A percentile compares a stretch with the other conserved stretches of the same genome.
Evolutionary conservation across 805 yeast species (phyloP).

Genomic region (Teunomyces pallodes): DNA sequence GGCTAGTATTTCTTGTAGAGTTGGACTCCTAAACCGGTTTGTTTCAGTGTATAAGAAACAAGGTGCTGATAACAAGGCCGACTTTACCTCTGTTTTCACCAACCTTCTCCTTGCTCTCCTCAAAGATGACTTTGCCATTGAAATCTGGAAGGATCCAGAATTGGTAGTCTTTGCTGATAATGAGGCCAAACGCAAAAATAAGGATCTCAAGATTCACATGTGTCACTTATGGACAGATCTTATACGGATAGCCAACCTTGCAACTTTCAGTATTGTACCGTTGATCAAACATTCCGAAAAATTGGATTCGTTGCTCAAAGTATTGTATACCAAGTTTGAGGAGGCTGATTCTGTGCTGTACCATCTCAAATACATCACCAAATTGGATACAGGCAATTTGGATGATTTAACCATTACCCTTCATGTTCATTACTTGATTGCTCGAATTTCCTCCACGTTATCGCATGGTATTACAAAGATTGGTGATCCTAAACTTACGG

Average conservation of each 20-base stretch:
- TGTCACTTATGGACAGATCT: conserved; percentile 35
- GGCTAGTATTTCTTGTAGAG: conserved; percentile 15
- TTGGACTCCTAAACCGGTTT: conserved; percentile 23
- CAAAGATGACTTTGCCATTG: conserved; percentile 12
- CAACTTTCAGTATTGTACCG: conserved; percentile 23
- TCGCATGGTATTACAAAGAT: conserved; percentile 19
- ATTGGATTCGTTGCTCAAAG: conserved; percentile 16
- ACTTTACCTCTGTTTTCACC: conserved; percentile 19
- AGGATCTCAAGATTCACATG: conserved; percentile 26
- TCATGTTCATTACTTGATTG: conserved; percentile 29
- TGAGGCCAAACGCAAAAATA: conserved; percentile 15
- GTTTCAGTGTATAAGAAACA: conserved; percentile 17
- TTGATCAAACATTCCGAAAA: conserved; percentile 19
- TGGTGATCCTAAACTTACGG: conserved; percentile 18
- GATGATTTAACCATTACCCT: conserved; percentile 18
- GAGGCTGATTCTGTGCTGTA: conserved; percentile 18
- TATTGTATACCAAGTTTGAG: conserved; percentile 19
- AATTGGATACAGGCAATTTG: conserved; percentile 11
- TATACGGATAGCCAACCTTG: conserved; percentile 30
- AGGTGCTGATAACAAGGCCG: conserved; percentile 12
- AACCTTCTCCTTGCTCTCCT: conserved; percentile 16
- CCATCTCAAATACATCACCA: conserved; percentile 22
- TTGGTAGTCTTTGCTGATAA: conserved; percentile 17
- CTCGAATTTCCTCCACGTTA: conserved; percentile 20
- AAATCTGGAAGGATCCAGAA: conserved; percentile 37